Conservation (phyloP, 257 asterid species). For the Solanum etuberosum region DNA sequence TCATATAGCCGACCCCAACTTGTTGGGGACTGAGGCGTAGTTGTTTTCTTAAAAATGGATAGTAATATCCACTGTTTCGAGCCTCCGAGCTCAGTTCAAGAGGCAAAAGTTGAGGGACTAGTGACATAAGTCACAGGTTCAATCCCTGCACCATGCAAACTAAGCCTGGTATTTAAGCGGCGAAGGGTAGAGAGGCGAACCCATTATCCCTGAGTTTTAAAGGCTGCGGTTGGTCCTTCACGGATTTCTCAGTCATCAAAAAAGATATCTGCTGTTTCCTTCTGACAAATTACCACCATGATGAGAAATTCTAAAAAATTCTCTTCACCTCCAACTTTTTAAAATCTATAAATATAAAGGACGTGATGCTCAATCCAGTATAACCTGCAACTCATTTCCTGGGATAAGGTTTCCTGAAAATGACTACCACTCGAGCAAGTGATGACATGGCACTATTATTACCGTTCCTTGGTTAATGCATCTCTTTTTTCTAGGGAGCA, state of each 20-base stretch:
- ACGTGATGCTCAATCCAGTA: not conserved
- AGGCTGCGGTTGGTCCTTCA: not conserved
- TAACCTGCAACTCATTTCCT: not conserved
- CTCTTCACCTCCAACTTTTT: not conserved
- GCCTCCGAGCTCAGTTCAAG: not conserved
- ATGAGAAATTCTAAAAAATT: not conserved
- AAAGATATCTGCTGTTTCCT: not conserved
- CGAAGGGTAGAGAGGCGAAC: not conserved
- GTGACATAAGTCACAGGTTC: not conserved
- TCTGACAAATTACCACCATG: not conserved
- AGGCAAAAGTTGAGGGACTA: not conserved
- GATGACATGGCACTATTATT: not conserved
- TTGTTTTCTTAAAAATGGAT: not conserved
- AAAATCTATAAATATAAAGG: not conserved
- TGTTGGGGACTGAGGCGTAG: not conserved
- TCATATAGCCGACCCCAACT: not conserved
- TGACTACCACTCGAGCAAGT: not conserved
- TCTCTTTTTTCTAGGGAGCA: not conserved
- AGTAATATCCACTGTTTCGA: not conserved
- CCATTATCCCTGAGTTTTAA: not conserved
- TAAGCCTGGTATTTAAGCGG: not conserved
- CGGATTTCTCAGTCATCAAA: not conserved
- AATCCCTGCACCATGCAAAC: not conserved
- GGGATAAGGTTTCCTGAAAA: not conserved
- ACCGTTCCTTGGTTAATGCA: not conserved